Evolutionary conservation across 2,329 filamentous ascomycete genomes (phyloP).

Genomic region (Chrysoporthe puriensis): DNA sequence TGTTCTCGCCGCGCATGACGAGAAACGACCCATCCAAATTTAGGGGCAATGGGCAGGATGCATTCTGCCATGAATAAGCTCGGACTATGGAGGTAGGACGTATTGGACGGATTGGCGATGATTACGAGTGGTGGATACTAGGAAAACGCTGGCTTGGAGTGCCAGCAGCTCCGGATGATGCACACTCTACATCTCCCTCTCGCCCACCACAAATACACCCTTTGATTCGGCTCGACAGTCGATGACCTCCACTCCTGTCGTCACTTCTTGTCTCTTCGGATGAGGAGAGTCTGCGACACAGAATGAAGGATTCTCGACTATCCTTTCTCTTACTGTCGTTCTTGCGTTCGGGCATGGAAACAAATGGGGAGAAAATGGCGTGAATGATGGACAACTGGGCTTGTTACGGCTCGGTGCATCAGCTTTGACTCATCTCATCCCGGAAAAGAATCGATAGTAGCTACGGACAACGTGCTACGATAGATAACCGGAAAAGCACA

Average conservation of each 20-base stretch:
- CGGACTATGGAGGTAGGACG: neutral
- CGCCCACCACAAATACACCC: neutral
- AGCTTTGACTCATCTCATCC: neutral
- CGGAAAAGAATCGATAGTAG: neutral
- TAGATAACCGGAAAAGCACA: neutral
- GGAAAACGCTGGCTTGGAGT: neutral
- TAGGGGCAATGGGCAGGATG: neutral
- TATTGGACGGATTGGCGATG: neutral
- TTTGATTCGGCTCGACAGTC: neutral
- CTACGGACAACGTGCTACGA: neutral
- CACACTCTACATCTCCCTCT: neutral
- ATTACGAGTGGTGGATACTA: no score
- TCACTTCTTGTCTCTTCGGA: neutral
- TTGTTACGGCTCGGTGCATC: no score
- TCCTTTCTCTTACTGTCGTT: neutral
- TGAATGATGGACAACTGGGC: neutral
- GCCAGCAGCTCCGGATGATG: neutral
- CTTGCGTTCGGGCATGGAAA: neutral
- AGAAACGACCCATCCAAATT: neutral
- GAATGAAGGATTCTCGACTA: no score
- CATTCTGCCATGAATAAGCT: neutral
- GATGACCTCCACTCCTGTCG: neutral
- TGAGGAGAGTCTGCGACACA: no score
- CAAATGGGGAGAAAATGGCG: neutral
- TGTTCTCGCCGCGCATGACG: neutral